phyloP scores from a whole-genome alignment of 331 rosid species.

The Malus hybrid region DNA sequence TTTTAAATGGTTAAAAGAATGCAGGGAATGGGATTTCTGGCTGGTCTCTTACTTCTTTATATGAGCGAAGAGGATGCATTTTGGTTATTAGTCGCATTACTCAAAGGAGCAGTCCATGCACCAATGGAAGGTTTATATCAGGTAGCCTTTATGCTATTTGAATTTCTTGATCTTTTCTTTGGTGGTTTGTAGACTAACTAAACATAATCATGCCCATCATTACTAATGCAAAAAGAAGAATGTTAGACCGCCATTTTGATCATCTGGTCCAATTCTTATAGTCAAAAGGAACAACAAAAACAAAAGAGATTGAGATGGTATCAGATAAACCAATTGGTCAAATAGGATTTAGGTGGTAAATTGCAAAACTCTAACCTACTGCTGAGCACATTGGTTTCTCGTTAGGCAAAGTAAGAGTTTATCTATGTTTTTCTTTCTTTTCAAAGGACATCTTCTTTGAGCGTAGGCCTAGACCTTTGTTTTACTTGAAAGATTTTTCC shows the following conservation, averaged over 20 bases:
- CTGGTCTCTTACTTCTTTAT: constrained; percentile 91
- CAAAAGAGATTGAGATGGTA: background rate
- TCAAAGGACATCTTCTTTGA: background rate
- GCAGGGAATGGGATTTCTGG: constrained; percentile 99
- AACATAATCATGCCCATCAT: background rate
- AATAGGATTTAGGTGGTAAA: background rate
- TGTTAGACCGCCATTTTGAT: background rate
- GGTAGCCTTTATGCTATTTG: constrained; percentile 29
- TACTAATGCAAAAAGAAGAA: background rate
- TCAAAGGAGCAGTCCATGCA: constrained; percentile 97
- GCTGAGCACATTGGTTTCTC: background rate
- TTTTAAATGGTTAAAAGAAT: constrained; percentile 26
- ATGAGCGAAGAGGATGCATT: constrained; percentile 99
- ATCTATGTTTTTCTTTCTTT: background rate
- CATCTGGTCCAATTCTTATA: background rate
- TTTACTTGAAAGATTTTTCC: background rate
- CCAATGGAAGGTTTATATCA: constrained; percentile 97
- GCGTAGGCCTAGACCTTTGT: background rate
- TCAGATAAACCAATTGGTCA: background rate
- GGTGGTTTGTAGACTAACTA: background rate
- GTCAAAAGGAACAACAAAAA: background rate
- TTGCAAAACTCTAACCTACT: no score
- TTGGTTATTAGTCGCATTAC: constrained; percentile 94
- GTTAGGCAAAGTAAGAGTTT: background rate
- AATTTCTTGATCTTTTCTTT: constrained; percentile 1